A percentile compares a stretch with the other conserved stretches of the same genome.
phyloP scores from a whole-genome alignment of 768 basidiomycete species.

The Suillus hirtellus region DNA sequence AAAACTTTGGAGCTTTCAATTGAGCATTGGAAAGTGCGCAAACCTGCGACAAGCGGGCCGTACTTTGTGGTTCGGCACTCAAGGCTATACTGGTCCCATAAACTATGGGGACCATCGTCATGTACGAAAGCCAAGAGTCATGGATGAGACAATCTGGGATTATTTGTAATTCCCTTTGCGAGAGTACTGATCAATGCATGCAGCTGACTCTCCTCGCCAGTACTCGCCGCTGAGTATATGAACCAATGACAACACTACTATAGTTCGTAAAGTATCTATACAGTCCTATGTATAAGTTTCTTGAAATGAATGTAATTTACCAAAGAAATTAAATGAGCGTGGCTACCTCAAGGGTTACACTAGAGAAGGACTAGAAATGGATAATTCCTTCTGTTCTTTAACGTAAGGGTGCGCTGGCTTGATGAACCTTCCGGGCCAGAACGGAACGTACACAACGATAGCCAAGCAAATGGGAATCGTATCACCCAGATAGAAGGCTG shows the following conservation, averaged over 20 bases:
- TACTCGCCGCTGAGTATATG: neutral
- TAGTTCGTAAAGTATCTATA: neutral
- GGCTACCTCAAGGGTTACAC: neutral
- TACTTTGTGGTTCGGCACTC: constrained; percentile 32
- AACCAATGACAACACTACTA: neutral
- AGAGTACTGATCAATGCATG: constrained; percentile 2
- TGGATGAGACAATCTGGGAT: constrained; percentile 12
- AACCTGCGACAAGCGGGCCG: constrained; percentile 29
- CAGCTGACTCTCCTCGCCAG: neutral
- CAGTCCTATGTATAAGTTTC: neutral
- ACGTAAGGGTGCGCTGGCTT: neutral
- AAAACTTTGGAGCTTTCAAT: constrained; percentile 28
- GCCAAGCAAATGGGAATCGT: constrained; percentile 66
- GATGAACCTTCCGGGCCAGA: constrained; percentile 69
- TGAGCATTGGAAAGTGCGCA: constrained; percentile 25
- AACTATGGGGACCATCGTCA: constrained; percentile 8
- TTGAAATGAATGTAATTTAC: neutral
- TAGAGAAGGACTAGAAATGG: neutral
- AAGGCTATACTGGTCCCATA: constrained; percentile 23
- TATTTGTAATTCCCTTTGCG: neutral
- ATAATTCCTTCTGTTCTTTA: neutral
- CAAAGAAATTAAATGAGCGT: neutral
- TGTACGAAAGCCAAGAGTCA: neutral
- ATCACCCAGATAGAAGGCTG: constrained; percentile 67
- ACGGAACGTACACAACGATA: constrained; percentile 51